phyloP scores from a whole-genome alignment of 2,329 filamentous ascomycete species.

The Polytolypa hystricis region DNA sequence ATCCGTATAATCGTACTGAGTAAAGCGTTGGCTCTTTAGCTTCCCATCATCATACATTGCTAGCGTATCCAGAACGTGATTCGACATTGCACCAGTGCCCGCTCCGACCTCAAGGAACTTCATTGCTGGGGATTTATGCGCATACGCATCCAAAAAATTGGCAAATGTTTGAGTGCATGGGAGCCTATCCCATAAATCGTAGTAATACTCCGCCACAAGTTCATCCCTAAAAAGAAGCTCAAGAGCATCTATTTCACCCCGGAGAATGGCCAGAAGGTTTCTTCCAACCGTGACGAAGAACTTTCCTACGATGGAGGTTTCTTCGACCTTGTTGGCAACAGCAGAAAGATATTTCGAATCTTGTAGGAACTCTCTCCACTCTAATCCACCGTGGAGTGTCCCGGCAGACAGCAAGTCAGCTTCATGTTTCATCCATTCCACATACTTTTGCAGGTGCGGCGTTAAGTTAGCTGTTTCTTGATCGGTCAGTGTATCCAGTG shows the following conservation, averaged over 20 bases:
- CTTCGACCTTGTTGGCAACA: not conserved
- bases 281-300: slow-evolving; percentile 21
- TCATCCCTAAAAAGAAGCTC: too few relatives aligned
- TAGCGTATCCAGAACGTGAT: slow-evolving; percentile 1
- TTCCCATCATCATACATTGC: too few relatives aligned
- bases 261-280: slow-evolving; percentile 27
- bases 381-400: not conserved
- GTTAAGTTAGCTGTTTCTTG: not conserved
- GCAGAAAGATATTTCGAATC: not conserved
- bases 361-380: not conserved
- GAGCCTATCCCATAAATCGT: too few relatives aligned
- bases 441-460: slow-evolving; percentile 1
- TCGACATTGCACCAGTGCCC: slow-evolving; percentile 1
- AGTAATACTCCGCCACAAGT: too few relatives aligned
- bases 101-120: slow-evolving; percentile 4
- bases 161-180: too few relatives aligned
- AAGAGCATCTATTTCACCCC: slow-evolving; percentile 24
- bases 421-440: slow-evolving; percentile 1
- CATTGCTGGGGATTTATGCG: not conserved
- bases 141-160: not conserved
- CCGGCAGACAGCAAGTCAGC: not conserved
- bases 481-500: not conserved
- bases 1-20: slow-evolving; percentile 11
- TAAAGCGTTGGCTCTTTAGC: slow-evolving; percentile 5
- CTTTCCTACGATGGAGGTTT: too few relatives aligned